Percentiles rank a stretch among this genome's conserved stretches.
Evolutionary conservation across 768 basidiomycete species (phyloP).

Genomic region (Tylopilus balloui): DNA sequence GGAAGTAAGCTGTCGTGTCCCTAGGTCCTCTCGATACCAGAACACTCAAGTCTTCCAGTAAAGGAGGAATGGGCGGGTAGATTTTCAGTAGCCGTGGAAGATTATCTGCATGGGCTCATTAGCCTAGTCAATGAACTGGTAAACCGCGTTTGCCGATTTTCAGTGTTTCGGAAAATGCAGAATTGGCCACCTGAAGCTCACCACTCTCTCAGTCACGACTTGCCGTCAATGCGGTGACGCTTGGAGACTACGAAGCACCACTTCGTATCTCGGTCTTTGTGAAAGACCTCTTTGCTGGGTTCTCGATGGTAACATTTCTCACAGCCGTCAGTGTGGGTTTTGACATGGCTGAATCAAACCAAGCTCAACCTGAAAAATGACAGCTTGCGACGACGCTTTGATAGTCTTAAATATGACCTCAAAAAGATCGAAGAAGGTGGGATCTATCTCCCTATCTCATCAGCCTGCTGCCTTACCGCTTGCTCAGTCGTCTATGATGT

Average conservation of each 20-base stretch:
- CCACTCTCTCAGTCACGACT: slow-evolving; percentile 56
- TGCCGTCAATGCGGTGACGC: slow-evolving; percentile 76
- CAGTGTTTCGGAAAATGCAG: background rate
- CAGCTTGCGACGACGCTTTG: slow-evolving; percentile 66
- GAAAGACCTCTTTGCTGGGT: slow-evolving; percentile 79
- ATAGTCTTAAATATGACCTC: slow-evolving; percentile 80
- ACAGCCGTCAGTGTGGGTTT: background rate
- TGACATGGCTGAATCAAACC: slow-evolving; percentile 7
- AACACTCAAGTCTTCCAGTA: slow-evolving; percentile 34
- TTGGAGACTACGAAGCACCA: slow-evolving; percentile 77
- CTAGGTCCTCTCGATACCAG: slow-evolving; percentile 1
- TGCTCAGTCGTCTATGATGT: slow-evolving; percentile 78
- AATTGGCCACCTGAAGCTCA: slow-evolving; percentile 5
- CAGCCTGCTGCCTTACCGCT: background rate
- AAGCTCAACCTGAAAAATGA: slow-evolving; percentile 85
- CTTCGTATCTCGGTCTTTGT: slow-evolving; percentile 74
- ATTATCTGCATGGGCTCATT: slow-evolving; percentile 79
- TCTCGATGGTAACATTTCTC: slow-evolving; percentile 58
- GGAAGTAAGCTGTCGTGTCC: slow-evolving; percentile 53
- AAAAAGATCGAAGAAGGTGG: slow-evolving; percentile 86
- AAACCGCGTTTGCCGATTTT: slow-evolving; percentile 21
- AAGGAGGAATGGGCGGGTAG: slow-evolving; percentile 66
- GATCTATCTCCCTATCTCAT: slow-evolving; percentile 11
- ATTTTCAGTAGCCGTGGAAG: slow-evolving; percentile 62
- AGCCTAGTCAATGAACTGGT: slow-evolving; percentile 78